phyloP scores from a whole-genome alignment of 2,329 filamentous ascomycete species.

The Verticillium tricorpus region DNA sequence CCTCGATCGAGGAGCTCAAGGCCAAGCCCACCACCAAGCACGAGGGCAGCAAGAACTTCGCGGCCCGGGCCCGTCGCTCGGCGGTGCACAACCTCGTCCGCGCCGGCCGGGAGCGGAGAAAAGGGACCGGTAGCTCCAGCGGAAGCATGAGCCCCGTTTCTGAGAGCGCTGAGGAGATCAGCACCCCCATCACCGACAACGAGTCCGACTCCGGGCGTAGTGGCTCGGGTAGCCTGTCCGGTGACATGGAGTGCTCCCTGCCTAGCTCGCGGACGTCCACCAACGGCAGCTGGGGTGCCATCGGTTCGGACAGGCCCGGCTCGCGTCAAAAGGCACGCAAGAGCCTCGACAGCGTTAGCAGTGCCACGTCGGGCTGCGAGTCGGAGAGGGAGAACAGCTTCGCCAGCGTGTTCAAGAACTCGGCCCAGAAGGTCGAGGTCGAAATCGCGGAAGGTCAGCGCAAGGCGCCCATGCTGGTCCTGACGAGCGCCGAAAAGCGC shows the following conservation, averaged over 20 bases:
- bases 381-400: slow-evolving; percentile 56
- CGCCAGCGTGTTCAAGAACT: slow-evolving; percentile 61
- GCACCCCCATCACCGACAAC: slow-evolving; percentile 68
- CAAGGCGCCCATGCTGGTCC: slow-evolving; percentile 80
- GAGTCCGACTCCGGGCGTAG: slow-evolving; percentile 68
- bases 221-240: slow-evolving; percentile 75
- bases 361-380: slow-evolving; percentile 42
- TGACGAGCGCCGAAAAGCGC: slow-evolving; percentile 87
- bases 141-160: slow-evolving; percentile 88
- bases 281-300: slow-evolving; percentile 71
- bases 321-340: slow-evolving; percentile 61
- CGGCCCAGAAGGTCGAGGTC: slow-evolving; percentile 46
- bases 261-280: slow-evolving; percentile 73
- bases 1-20: slow-evolving; percentile 84
- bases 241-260: slow-evolving; percentile 62
- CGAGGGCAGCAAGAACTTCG: slow-evolving; percentile 97
- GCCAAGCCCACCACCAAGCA: slow-evolving; percentile 87
- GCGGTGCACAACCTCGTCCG: slow-evolving; percentile 89
- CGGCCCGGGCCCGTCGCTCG: slow-evolving; percentile 83
- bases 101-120: slow-evolving; percentile 81
- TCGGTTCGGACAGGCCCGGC: slow-evolving; percentile 79
- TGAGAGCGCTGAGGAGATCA: slow-evolving; percentile 65
- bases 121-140: slow-evolving; percentile 64
- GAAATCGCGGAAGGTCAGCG: slow-evolving; percentile 60
- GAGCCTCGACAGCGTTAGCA: slow-evolving; percentile 62